Percentiles rank a stretch among this genome's conserved stretches.
Evolutionary conservation across 208 protist genomes (phyloP).

Genomic region (Trypanosoma rangeli): DNA sequence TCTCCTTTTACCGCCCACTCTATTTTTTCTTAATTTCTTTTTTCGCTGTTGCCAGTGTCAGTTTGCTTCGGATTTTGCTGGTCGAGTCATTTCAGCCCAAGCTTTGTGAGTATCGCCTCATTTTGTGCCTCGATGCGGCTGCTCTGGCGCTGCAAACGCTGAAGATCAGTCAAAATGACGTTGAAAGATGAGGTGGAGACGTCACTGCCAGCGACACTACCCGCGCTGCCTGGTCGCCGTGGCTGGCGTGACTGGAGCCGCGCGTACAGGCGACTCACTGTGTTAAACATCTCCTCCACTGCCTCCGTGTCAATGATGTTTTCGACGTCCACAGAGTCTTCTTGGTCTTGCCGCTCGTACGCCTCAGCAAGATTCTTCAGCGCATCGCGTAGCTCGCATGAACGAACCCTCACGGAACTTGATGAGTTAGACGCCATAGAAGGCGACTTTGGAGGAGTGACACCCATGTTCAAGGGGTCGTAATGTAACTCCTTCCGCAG

Average conservation of each 20-base stretch:
- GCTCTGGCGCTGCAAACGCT: conserved; percentile 55
- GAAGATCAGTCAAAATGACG: conserved; percentile 38
- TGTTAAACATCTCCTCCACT: conserved; percentile 24
- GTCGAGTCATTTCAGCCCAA: conserved; percentile 9
- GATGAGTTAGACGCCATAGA: not conserved
- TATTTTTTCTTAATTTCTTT: not conserved
- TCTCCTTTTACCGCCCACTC: not conserved
- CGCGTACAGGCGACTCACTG: conserved; percentile 32
- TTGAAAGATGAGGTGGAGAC: conserved; percentile 20
- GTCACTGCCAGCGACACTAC: conserved; percentile 23
- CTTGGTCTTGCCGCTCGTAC: conserved; percentile 17
- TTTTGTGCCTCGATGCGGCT: conserved; percentile 62
- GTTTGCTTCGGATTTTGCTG: not conserved
- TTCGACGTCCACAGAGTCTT: conserved; percentile 1
- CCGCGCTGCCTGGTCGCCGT: conserved; percentile 20
- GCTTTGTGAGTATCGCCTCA: conserved; percentile 39
- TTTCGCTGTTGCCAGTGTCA: not conserved
- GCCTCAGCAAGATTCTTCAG: conserved; percentile 19
- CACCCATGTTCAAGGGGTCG: conserved; percentile 7
- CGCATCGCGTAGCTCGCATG: conserved; percentile 27
- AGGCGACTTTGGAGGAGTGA: not conserved
- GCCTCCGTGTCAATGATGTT: conserved; percentile 30
- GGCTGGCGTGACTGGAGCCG: conserved; percentile 39
- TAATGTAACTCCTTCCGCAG: conserved; percentile 1
- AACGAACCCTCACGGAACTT: conserved; percentile 11